Conservation (phyloP, 139 green algal species). For the Asterochloris erici region DNA sequence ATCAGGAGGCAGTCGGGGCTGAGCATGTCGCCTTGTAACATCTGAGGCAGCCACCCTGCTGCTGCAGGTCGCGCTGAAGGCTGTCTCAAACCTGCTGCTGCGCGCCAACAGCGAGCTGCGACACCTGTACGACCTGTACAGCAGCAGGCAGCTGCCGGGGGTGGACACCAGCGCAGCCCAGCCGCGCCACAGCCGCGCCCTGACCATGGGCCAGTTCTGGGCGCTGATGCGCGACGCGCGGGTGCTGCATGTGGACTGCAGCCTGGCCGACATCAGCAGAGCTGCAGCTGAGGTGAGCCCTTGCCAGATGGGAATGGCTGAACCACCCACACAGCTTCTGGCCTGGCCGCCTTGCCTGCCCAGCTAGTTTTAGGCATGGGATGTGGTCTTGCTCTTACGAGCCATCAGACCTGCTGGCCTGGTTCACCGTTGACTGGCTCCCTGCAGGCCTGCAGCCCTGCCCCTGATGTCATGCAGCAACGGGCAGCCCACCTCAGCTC, state of each 20-base stretch:
- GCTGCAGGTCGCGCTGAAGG: conserved; percentile 16
- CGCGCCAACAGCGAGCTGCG: conserved; percentile 59
- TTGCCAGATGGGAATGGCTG: background rate
- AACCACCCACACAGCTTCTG: background rate
- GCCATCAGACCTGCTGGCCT: background rate
- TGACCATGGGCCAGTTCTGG: conserved; percentile 50
- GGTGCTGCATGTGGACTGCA: conserved; percentile 30
- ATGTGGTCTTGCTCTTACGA: background rate
- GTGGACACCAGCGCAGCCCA: background rate
- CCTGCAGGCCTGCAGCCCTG: background rate
- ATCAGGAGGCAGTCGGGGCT: too few species aligned
- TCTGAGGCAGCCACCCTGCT: conserved; percentile 4
- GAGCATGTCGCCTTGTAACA: too few species aligned
- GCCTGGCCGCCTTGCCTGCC: background rate
- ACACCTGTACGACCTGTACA: conserved; percentile 53
- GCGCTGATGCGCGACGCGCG: conserved; percentile 45
- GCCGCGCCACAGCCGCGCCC: conserved; percentile 1
- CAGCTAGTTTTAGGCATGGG: too few species aligned
- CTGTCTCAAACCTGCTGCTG: conserved; percentile 50
- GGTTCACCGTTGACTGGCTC: background rate
- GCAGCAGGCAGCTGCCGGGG: conserved; percentile 6
- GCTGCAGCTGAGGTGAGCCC: background rate
- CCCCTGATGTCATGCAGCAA: background rate
- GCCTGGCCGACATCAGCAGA: conserved; percentile 20
- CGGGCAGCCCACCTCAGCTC: background rate